phyloP scores from a whole-genome alignment of 2,329 filamentous ascomycete species.

The Pochonia chlamydosporia region DNA sequence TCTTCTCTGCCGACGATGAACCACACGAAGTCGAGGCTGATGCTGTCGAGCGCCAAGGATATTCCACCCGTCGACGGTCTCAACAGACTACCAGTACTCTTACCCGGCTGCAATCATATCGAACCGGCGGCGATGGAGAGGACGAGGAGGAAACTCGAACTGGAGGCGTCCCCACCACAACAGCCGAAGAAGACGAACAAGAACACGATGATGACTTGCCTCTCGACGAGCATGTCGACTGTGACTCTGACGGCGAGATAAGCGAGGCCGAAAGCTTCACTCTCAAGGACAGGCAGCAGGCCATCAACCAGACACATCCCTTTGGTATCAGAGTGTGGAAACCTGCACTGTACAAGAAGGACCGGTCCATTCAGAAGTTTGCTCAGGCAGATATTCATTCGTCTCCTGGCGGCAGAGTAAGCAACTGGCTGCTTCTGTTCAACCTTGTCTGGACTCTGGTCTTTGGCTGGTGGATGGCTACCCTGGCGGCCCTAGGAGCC shows the following conservation, averaged over 20 bases:
- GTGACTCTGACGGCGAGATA: conserved; percentile 63
- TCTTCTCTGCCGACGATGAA: conserved; percentile 91
- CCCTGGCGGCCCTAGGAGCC: conserved; percentile 68
- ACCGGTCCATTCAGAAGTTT: conserved; percentile 89
- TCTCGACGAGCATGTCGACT: conserved; percentile 45
- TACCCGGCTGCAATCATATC: conserved; percentile 36
- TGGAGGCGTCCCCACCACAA: conserved; percentile 10
- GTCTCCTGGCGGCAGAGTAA: conserved; percentile 80
- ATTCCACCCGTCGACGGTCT: conserved; percentile 27
- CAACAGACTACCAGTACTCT: conserved; percentile 25
- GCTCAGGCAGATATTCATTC: conserved; percentile 98
- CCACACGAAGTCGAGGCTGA: conserved; percentile 73
- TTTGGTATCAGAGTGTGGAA: conserved; percentile 99
- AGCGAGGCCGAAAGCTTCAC: conserved; percentile 98
- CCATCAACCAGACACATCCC: conserved; percentile 97
- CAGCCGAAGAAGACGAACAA: conserved; percentile 16
- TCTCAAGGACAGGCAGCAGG: conserved; percentile 90
- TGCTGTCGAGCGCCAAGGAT: conserved; percentile 27
- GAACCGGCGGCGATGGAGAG: conserved; percentile 13
- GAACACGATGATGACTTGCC: conserved; percentile 31
- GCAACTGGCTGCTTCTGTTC: conserved; percentile 76
- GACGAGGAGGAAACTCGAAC: conserved; percentile 15
- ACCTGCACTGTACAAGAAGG: conserved; percentile 95
- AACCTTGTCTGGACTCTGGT: conserved; percentile 86
- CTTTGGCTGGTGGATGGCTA: conserved; percentile 94